Conservation (phyloP, 2,329 filamentous ascomycete species). For the Alternaria sp. region DNA sequence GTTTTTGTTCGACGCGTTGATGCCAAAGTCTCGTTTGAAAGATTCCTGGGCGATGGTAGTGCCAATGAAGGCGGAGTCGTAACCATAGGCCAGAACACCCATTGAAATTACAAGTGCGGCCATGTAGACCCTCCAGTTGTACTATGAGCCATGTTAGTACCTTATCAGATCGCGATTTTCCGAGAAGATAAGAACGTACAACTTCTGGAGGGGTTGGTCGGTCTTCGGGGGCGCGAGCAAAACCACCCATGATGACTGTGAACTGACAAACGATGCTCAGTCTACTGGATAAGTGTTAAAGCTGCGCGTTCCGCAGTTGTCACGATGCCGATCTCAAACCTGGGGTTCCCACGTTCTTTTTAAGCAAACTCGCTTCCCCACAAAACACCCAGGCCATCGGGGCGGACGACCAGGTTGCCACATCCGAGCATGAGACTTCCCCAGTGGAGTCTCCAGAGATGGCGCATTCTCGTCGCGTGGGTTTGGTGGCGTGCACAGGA, state of each 20-base stretch:
- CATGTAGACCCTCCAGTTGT: constrained; percentile 62
- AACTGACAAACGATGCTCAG: neutral
- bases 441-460: constrained; percentile 31
- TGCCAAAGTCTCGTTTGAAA: constrained; percentile 58
- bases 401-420: constrained; percentile 13
- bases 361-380: constrained; percentile 32
- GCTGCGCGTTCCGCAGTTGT: constrained; percentile 8
- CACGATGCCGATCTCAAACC: constrained; percentile 29
- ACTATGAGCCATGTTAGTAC: constrained; percentile 33
- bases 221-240: constrained; percentile 62
- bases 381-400: constrained; percentile 26
- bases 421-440: constrained; percentile 25
- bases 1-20: constrained; percentile 45
- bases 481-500: constrained; percentile 20
- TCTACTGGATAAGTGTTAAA: neutral
- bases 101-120: constrained; percentile 61
- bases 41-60: constrained; percentile 62
- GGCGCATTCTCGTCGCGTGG: constrained; percentile 23
- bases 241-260: constrained; percentile 44
- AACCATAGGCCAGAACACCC: constrained; percentile 56
- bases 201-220: constrained; percentile 65
- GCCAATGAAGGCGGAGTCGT: constrained; percentile 65
- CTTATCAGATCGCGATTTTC: neutral
- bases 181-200: constrained; percentile 27
- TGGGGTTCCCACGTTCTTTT: constrained; percentile 32